These are phyloP conservation scores for Diaporthe helianthi DNA, from an alignment of 2,329 filamentous ascomycete species.

Conservation along the genomic window DNA sequence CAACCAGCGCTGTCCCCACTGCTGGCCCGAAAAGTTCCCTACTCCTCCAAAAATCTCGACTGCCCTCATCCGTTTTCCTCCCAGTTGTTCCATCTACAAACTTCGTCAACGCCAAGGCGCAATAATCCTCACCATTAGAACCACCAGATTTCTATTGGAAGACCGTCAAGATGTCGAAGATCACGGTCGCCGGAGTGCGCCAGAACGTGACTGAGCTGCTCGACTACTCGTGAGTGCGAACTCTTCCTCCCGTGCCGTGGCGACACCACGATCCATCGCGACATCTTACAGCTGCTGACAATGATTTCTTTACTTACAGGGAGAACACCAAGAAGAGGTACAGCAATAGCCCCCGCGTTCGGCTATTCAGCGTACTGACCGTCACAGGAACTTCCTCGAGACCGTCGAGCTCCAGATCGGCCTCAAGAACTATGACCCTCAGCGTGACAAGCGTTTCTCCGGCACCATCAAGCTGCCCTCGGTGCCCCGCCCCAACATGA, in stretches of 20 bases:
- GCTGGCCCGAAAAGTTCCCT: background rate
- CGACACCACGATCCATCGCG: too few species aligned
- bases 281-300: too few species aligned
- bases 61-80: background rate
- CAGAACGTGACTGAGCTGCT: constrained; percentile 92
- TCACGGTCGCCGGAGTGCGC: constrained; percentile 83
- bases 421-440: constrained; percentile 86
- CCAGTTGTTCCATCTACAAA: constrained; percentile 39
- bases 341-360: background rate
- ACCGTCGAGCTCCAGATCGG: constrained; percentile 64
- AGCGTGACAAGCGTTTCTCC: constrained; percentile 99
- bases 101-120: constrained; percentile 39
- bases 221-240: constrained; percentile 75
- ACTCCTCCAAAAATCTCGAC: background rate
- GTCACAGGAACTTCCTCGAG: constrained; percentile 76
- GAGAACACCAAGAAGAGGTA: constrained; percentile 85
- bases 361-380: background rate
- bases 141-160: constrained; percentile 73
- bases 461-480: constrained; percentile 96
- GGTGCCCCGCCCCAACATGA: constrained; percentile 90
- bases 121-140: constrained; percentile 77
- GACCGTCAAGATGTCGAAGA: constrained; percentile 82
- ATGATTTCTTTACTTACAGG: background rate
- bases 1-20: constrained; percentile 7
- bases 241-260: constrained; percentile 29